Conservation (phyloP, 2,329 filamentous ascomycete genomes). For the Allantophomopsis lycopodina region DNA sequence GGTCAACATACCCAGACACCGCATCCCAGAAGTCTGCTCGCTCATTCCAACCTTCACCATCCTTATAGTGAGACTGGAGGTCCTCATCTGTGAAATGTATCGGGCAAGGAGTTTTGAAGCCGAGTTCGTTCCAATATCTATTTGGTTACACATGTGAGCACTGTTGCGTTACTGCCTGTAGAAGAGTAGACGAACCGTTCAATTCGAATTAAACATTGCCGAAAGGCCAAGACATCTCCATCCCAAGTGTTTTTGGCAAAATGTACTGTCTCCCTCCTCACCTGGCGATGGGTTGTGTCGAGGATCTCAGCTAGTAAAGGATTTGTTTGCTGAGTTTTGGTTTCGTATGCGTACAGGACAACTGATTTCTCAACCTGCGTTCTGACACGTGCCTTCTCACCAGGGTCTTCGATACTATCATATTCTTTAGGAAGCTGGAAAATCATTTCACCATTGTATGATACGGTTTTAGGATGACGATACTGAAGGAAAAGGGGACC, state of each 20-base stretch:
- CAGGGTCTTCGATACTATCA: slow-evolving; percentile 9
- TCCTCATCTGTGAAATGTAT: slow-evolving; percentile 12
- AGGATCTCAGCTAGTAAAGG: slow-evolving; percentile 14
- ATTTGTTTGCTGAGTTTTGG: slow-evolving; percentile 14
- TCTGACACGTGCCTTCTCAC: slow-evolving; percentile 12
- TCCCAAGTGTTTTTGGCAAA: slow-evolving; percentile 19
- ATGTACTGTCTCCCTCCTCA: slow-evolving; percentile 14
- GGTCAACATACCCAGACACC: slow-evolving; percentile 18
- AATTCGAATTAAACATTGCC: slow-evolving; percentile 17
- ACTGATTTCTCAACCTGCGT: slow-evolving; percentile 11
- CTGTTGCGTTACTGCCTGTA: slow-evolving; percentile 3
- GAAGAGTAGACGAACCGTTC: slow-evolving; percentile 14
- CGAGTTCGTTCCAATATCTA: slow-evolving; percentile 18
- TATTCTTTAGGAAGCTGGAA: slow-evolving; percentile 14
- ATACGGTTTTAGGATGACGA: slow-evolving; percentile 14
- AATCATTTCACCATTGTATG: slow-evolving; percentile 16
- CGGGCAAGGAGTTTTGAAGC: slow-evolving; percentile 15
- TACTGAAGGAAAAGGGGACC: slow-evolving; percentile 10
- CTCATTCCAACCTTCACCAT: slow-evolving; percentile 18
- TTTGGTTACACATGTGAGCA: slow-evolving; percentile 5
- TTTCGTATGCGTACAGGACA: slow-evolving; percentile 16
- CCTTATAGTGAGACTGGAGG: slow-evolving; percentile 7
- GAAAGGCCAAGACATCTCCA: slow-evolving; percentile 17
- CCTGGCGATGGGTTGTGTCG: too few species aligned
- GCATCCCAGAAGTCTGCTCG: slow-evolving; percentile 20